phyloP scores from a whole-genome alignment of 768 basidiomycete species.

The Kwoniella dejecticola region DNA sequence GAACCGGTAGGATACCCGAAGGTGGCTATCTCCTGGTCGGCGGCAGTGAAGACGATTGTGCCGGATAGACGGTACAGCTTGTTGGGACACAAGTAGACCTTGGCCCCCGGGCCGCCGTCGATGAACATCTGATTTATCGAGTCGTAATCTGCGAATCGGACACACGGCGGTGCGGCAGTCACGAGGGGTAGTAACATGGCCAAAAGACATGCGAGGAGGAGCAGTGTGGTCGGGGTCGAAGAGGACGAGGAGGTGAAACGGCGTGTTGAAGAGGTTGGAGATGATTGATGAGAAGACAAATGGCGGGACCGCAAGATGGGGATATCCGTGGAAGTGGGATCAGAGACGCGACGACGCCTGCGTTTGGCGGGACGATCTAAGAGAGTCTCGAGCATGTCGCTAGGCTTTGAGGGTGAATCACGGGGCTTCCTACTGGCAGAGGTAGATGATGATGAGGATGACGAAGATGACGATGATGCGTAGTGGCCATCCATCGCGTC shows the following conservation, averaged over 20 bases:
- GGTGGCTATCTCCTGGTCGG: conserved; percentile 57
- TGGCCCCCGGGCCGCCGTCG: conserved; percentile 55
- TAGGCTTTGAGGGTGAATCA: too few species aligned
- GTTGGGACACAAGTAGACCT: conserved; percentile 53
- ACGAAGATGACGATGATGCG: background rate
- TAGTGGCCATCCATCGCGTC: conserved; percentile 1
- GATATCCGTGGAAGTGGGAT: too few species aligned
- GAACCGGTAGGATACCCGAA: conserved; percentile 57
- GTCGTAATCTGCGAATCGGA: conserved; percentile 49
- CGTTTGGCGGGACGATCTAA: background rate
- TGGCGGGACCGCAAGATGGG: too few species aligned
- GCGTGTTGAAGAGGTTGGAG: background rate
- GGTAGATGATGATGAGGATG: background rate
- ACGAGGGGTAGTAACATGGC: conserved; percentile 21
- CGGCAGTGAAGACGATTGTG: conserved; percentile 56
- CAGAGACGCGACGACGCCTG: conserved; percentile 4
- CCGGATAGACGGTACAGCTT: conserved; percentile 50
- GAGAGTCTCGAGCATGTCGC: background rate
- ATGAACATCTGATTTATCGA: conserved; percentile 54
- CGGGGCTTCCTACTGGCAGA: too few species aligned
- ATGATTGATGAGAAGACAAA: too few species aligned
- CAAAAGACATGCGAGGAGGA: conserved; percentile 13
- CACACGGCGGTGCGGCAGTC: conserved; percentile 30
- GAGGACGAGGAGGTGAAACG: background rate
- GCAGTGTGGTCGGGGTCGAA: conserved; percentile 1